Base-by-base conservation (phyloP, 176 grass and related monocot species). In the Paspalum notatum region DNA sequence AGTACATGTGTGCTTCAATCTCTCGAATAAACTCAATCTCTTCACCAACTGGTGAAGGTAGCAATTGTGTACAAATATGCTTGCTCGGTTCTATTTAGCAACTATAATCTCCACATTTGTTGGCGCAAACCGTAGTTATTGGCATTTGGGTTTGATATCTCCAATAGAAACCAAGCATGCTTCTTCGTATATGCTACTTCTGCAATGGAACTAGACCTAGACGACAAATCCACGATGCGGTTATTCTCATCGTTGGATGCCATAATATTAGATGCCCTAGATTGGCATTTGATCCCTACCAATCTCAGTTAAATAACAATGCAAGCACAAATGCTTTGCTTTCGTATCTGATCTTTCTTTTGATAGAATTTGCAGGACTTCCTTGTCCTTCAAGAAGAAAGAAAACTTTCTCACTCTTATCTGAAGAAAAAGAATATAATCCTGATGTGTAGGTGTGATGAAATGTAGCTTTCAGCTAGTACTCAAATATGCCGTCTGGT, bases 231-330 rank as follows among this genome's bases (percentile, higher is more conserved):
- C 21, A 56, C 50, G 46, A 54, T 89, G 54, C 52, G 4, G 12
- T 43, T 79, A 74, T 88, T 84, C 75, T 58, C 48, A 55, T 62
- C 2, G 44, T 21, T 83, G 14, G 8, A 40, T 21, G 53, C 15
- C 32, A 32, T 32, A 80, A 62, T 69, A 60, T 69, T 53, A 45
- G 76, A 62, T 42, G 69, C 68, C 43, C 22, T 60, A 56, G 57
- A 54, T 63, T 45, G 75, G 55, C 32, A 77, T 75, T 76, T 44
- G 71, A 80, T 89, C 39, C 82, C 81, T 85, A 71, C 77, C 70
- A 80, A 89, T 89, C 72, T 48, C 71, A 71, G 48, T 54, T 32
- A 50, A 80, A 32, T 32, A 32, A 77, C 78, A 77, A 60, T 39
- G 24, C 55, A 85, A 77, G 77, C 63, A 71, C 39, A 85, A 57